Conservation (phyloP, 2,329 filamentous ascomycete genomes). For the Coniochaeta prunicola region DNA sequence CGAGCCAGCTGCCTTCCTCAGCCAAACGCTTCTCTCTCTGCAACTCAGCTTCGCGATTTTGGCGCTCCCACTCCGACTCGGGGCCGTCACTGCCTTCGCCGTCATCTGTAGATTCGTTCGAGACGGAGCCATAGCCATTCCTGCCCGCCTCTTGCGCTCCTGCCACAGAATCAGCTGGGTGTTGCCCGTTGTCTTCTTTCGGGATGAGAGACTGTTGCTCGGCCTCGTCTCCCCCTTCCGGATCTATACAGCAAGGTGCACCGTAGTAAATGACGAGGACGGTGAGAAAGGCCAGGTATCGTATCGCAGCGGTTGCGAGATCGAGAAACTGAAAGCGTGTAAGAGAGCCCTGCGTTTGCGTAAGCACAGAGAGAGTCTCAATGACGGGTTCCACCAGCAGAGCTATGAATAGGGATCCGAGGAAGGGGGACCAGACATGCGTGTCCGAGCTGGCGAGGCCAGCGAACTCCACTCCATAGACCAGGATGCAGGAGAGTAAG, state of each 20-base stretch:
- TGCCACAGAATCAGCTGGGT: constrained; percentile 13
- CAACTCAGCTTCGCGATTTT: constrained; percentile 45
- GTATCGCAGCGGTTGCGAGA: constrained; percentile 20
- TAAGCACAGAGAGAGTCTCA: constrained; percentile 18
- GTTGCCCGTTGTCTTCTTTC: constrained; percentile 19
- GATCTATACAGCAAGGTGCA: constrained; percentile 12
- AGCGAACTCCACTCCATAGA: constrained; percentile 55
- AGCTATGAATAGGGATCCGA: constrained; percentile 54
- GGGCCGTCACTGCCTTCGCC: constrained; percentile 26
- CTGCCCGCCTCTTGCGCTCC: background rate
- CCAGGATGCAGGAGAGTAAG: constrained; percentile 52
- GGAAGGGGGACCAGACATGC: constrained; percentile 55
- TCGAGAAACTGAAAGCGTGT: constrained; percentile 18
- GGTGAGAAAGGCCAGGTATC: constrained; percentile 26
- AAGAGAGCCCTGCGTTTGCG: constrained; percentile 2
- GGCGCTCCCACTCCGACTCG: constrained; percentile 49
- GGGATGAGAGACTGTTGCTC: constrained; percentile 53
- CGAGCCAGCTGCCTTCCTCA: constrained; percentile 69
- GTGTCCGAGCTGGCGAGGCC: constrained; percentile 42
- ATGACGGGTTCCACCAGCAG: constrained; percentile 46
- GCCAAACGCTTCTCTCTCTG: constrained; percentile 62
- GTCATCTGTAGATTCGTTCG: constrained; percentile 15
- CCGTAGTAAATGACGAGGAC: constrained; percentile 21
- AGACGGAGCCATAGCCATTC: constrained; percentile 35
- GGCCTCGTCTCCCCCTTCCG: constrained; percentile 34